phyloP scores from a whole-genome alignment of 345 rosid genomes.

The Brassica rapa region DNA sequence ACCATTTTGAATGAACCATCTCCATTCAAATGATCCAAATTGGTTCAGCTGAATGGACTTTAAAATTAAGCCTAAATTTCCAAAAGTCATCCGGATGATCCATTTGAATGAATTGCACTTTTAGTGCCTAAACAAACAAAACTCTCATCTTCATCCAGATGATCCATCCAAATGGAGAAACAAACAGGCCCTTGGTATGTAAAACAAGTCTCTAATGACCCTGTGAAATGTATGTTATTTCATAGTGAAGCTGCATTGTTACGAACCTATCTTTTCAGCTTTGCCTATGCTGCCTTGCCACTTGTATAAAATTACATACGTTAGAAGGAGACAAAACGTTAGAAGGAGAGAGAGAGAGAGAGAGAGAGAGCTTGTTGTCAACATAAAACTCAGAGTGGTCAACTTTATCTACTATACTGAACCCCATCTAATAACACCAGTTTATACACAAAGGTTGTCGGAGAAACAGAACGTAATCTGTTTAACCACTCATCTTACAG shows the following conservation, averaged over 20 bases:
- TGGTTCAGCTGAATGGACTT: no score
- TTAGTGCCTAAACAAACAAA: no score
- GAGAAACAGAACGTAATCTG: neutral
- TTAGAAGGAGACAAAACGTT: neutral
- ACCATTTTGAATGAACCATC: no score
- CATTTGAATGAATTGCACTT: no score
- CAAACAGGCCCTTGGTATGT: neutral
- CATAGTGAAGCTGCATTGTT: slow-evolving; percentile 3
- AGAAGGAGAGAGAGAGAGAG: neutral
- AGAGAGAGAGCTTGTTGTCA: no score
- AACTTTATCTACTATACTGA: slow-evolving; percentile 17
- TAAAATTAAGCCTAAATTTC: no score
- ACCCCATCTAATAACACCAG: neutral
- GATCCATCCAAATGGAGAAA: no score
- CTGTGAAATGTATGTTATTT: neutral
- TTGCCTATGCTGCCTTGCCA: slow-evolving; percentile 12
- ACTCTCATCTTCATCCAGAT: no score
- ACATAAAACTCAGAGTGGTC: neutral
- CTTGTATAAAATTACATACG: neutral
- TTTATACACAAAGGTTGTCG: neutral
- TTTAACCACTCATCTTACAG: neutral
- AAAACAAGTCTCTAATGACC: neutral
- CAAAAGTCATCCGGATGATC: no score
- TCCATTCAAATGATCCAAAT: no score
- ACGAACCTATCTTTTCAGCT: neutral